A percentile compares a stretch with the other conserved stretches of the same genome.
Conservation (phyloP, 352 stramenopile genomes). For the Halophytophthora polymorphica region DNA sequence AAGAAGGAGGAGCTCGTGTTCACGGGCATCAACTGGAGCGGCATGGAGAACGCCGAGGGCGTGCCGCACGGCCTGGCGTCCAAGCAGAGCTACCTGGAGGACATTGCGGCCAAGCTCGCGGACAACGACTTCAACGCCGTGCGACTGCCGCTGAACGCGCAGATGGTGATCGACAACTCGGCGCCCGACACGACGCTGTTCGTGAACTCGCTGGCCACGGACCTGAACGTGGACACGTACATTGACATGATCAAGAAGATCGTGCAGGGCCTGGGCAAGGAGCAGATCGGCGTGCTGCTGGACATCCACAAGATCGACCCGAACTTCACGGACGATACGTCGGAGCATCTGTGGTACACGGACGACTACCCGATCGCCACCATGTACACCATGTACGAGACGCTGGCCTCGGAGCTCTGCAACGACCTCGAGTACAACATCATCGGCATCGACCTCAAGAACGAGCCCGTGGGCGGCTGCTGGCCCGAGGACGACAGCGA, state of each 20-base stretch:
- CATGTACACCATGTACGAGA: slow-evolving; percentile 75
- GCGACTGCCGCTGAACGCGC: slow-evolving; percentile 75
- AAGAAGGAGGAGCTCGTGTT: slow-evolving; percentile 65
- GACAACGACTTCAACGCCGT: slow-evolving; percentile 76
- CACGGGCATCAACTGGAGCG: slow-evolving; percentile 87
- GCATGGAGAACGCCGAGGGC: slow-evolving; percentile 80
- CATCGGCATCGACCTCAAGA: slow-evolving; percentile 82
- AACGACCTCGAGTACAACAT: slow-evolving; percentile 84
- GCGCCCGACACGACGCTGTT: slow-evolving; percentile 59
- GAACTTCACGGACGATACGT: slow-evolving; percentile 61
- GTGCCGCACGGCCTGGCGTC: slow-evolving; percentile 72
- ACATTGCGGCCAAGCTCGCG: slow-evolving; percentile 62
- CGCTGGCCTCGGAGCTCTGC: slow-evolving; percentile 60
- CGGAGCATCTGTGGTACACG: slow-evolving; percentile 77
- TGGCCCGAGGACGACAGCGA: slow-evolving; percentile 63
- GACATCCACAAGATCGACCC: slow-evolving; percentile 87
- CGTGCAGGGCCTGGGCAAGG: slow-evolving; percentile 74
- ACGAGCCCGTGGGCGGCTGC: slow-evolving; percentile 69
- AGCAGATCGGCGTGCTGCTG: slow-evolving; percentile 78
- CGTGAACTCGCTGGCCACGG: slow-evolving; percentile 54
- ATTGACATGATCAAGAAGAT: slow-evolving; percentile 85
- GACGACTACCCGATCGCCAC: slow-evolving; percentile 39
- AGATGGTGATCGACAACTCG: slow-evolving; percentile 77
- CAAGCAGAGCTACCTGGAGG: slow-evolving; percentile 63
- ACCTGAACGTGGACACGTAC: slow-evolving; percentile 70